Evolutionary conservation across 257 asterid genomes (phyloP).

Genomic region (Parsonsia alboflavescens): DNA sequence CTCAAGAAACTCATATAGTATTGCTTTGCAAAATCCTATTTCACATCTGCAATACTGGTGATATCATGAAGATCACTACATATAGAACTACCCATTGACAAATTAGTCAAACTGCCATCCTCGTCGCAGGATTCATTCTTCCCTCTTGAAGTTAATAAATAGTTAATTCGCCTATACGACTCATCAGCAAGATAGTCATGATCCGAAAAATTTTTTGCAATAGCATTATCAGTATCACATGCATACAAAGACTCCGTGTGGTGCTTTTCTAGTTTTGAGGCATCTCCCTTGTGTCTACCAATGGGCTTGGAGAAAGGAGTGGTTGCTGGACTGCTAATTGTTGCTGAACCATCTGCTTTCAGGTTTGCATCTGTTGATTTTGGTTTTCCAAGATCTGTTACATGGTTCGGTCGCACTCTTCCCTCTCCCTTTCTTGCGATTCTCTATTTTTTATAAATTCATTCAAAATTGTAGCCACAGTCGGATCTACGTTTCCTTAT

Average conservation of each 20-base stretch:
- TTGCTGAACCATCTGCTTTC: no score
- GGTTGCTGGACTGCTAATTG: no score
- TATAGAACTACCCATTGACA: constrained; percentile 22
- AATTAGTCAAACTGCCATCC: constrained; percentile 21
- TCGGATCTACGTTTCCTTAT: no score
- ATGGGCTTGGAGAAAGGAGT: no score
- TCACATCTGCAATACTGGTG: constrained; percentile 27
- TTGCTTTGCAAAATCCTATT: constrained; percentile 31
- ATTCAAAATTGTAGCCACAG: no score
- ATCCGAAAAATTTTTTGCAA: constrained; percentile 16
- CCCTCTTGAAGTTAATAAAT: constrained; percentile 33
- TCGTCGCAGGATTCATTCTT: constrained; percentile 27
- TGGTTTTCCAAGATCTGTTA: no score
- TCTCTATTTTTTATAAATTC: no score
- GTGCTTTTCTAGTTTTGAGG: constrained; percentile 28
- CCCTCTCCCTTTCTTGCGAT: no score
- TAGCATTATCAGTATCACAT: constrained; percentile 32
- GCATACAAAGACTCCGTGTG: constrained; percentile 27
- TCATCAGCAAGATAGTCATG: constrained; percentile 29
- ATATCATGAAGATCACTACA: constrained; percentile 31
- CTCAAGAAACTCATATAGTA: constrained; percentile 42
- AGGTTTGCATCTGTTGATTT: no score
- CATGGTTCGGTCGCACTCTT: no score
- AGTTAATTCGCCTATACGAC: constrained; percentile 26
- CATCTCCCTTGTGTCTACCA: no score